Conservation (phyloP, 768 basidiomycete species). For the Pisolithus albus region DNA sequence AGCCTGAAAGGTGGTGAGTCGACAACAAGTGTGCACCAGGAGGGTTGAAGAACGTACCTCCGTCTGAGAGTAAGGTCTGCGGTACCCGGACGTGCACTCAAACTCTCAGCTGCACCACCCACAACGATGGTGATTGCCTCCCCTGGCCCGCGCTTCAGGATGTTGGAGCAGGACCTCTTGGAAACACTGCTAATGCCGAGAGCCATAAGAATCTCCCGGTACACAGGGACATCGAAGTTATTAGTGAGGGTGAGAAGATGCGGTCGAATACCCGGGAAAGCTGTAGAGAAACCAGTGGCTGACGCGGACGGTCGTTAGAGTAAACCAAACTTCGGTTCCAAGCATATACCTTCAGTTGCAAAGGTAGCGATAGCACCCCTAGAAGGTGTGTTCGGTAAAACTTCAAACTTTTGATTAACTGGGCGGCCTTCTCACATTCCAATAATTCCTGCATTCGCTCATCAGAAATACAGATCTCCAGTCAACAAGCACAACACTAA, state of each 20-base stretch:
- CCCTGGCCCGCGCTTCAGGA: slow-evolving; percentile 55
- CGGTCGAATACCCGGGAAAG: slow-evolving; percentile 87
- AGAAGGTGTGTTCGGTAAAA: background rate
- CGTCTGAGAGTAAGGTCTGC: slow-evolving; percentile 78
- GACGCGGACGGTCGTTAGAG: slow-evolving; percentile 3
- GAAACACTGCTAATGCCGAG: slow-evolving; percentile 92
- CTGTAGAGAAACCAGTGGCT: slow-evolving; percentile 86
- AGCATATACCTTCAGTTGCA: slow-evolving; percentile 74
- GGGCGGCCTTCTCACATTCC: slow-evolving; percentile 66
- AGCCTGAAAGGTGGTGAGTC: slow-evolving; percentile 39
- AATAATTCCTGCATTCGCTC: slow-evolving; percentile 69
- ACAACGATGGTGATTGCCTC: slow-evolving; percentile 90
- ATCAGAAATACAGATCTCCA: slow-evolving; percentile 1
- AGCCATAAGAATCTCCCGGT: slow-evolving; percentile 83
- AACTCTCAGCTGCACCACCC: slow-evolving; percentile 91
- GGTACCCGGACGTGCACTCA: slow-evolving; percentile 95
- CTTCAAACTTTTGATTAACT: background rate
- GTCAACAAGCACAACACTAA: slow-evolving; percentile 24
- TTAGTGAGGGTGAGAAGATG: slow-evolving; percentile 87
- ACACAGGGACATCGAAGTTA: slow-evolving; percentile 90
- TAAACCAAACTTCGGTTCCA: background rate
- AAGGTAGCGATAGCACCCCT: slow-evolving; percentile 97
- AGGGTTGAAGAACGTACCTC: slow-evolving; percentile 38
- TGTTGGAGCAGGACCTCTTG: slow-evolving; percentile 84
- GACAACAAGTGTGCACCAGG: background rate